Percentiles rank a stretch among this genome's conserved stretches.
These are phyloP conservation scores for Penicillium brevicompactum DNA, from an alignment of 2,329 filamentous ascomycete genomes.

Conservation along the genomic window DNA sequence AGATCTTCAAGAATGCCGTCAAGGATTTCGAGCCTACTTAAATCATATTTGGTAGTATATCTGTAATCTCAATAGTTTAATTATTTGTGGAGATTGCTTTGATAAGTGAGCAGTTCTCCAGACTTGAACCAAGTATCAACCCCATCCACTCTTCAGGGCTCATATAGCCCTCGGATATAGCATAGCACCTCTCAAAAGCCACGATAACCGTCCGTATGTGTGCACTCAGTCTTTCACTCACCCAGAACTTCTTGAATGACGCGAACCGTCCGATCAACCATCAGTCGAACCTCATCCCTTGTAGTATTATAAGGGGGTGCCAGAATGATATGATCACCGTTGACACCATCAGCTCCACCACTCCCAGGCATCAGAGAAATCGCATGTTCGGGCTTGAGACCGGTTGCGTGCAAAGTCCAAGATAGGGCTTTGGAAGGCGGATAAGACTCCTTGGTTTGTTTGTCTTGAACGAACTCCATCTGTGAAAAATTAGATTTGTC, in stretches of 20 bases:
- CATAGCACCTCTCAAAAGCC: too few relatives aligned
- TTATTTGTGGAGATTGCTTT: too few relatives aligned
- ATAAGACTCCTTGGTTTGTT: slow-evolving; percentile 54
- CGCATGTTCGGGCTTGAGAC: slow-evolving; percentile 40
- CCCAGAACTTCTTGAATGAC: slow-evolving; percentile 45
- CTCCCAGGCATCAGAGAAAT: slow-evolving; percentile 57
- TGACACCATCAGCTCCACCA: slow-evolving; percentile 53
- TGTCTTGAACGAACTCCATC: slow-evolving; percentile 60
- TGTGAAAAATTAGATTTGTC: slow-evolving; percentile 22
- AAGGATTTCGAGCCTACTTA: too few relatives aligned
- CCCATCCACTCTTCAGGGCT: too few relatives aligned
- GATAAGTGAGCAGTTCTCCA: too few relatives aligned
- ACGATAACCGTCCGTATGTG: neutral
- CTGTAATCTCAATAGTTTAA: too few relatives aligned
- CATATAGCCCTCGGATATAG: neutral
- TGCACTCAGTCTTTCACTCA: neutral
- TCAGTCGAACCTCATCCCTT: slow-evolving; percentile 48
- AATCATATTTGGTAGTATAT: too few relatives aligned
- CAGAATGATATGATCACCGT: slow-evolving; percentile 57
- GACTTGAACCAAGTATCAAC: too few relatives aligned
- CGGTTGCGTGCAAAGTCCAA: slow-evolving; percentile 50
- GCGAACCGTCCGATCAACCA: slow-evolving; percentile 48
- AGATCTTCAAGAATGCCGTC: too few relatives aligned
- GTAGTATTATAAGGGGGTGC: slow-evolving; percentile 57
- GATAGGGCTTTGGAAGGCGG: slow-evolving; percentile 44